Evolutionary conservation across 2,329 filamentous ascomycete species (phyloP).

Genomic region (Penicillium psychrosexuale): DNA sequence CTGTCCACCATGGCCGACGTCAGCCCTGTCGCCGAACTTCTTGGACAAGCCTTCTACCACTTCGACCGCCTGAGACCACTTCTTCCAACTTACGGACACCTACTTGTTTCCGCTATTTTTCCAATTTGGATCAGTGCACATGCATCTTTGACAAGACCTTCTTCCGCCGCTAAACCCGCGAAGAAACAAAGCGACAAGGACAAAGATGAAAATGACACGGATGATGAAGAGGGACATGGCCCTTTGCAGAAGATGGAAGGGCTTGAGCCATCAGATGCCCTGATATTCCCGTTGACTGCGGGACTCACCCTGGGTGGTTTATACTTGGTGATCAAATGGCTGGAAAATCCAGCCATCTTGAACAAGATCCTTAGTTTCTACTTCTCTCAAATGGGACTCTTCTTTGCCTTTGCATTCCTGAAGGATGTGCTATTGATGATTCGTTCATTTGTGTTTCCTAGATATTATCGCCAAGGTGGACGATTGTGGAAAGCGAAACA

Average conservation of each 20-base stretch:
- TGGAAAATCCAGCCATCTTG: slow-evolving; percentile 74
- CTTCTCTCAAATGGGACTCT: slow-evolving; percentile 75
- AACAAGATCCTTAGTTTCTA: slow-evolving; percentile 82
- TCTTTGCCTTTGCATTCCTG: slow-evolving; percentile 69
- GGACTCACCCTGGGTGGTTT: slow-evolving; percentile 68
- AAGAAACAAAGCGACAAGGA: slow-evolving; percentile 46
- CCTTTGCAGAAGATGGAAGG: slow-evolving; percentile 62
- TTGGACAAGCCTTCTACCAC: slow-evolving; percentile 45
- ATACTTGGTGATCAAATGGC: slow-evolving; percentile 86
- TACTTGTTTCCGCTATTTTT: slow-evolving; percentile 67
- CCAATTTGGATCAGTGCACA: slow-evolving; percentile 84
- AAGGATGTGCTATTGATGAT: slow-evolving; percentile 67
- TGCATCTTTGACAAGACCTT: slow-evolving; percentile 77
- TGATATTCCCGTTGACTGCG: slow-evolving; percentile 79
- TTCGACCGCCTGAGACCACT: slow-evolving; percentile 45
- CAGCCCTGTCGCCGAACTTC: slow-evolving; percentile 37
- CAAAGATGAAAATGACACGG: slow-evolving; percentile 31
- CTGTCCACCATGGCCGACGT: slow-evolving; percentile 31
- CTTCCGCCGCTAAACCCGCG: slow-evolving; percentile 66
- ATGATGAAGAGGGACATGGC: slow-evolving; percentile 52
- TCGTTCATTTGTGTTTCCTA: slow-evolving; percentile 69
- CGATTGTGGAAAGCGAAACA: slow-evolving; percentile 48
- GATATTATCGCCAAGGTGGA: slow-evolving; percentile 58
- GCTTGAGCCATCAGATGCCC: slow-evolving; percentile 71
- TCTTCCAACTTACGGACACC: slow-evolving; percentile 58